Evolutionary conservation across 306 rosid species (phyloP).

Genomic region (Ormosia emarginata): DNA sequence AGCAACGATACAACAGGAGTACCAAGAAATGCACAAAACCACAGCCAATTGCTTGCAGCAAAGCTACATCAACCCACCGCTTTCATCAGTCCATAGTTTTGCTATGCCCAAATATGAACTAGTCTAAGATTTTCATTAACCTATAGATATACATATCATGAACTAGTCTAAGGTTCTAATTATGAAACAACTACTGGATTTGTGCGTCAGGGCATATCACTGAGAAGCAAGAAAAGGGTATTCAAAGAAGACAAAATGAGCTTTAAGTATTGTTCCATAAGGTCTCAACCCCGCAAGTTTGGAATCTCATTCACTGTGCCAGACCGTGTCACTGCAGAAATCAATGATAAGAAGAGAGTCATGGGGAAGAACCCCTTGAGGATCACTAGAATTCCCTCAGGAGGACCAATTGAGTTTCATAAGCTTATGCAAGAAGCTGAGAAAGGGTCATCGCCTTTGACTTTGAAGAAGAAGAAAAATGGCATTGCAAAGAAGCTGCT

Average conservation of each 20-base stretch:
- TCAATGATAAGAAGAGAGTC: slow-evolving; percentile 38
- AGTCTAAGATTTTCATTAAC: too few species aligned
- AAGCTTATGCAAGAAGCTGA: slow-evolving; percentile 29
- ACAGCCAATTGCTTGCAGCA: neutral
- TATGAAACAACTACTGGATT: neutral
- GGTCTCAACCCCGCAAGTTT: slow-evolving; percentile 29
- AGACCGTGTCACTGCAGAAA: slow-evolving; percentile 39
- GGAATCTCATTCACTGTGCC: slow-evolving; percentile 50
- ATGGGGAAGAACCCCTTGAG: slow-evolving; percentile 43
- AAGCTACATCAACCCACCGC: neutral
- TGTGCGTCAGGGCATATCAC: neutral
- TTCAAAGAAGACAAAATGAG: neutral
- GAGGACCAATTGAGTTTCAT: slow-evolving; percentile 42
- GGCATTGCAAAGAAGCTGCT: neutral
- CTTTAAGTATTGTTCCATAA: neutral
- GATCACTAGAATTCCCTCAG: slow-evolving; percentile 39
- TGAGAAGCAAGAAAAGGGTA: neutral
- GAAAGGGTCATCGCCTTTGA: slow-evolving; percentile 5
- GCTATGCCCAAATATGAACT: neutral
- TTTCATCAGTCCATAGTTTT: neutral
- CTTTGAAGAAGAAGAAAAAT: slow-evolving; percentile 11
- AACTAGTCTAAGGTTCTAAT: neutral
- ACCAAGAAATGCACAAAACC: neutral
- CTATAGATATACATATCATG: neutral
- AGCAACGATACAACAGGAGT: neutral